A percentile compares a stretch with the other conserved stretches of the same genome.
phyloP scores from a whole-genome alignment of 352 stramenopile species.

The Phytophthora quininea region DNA sequence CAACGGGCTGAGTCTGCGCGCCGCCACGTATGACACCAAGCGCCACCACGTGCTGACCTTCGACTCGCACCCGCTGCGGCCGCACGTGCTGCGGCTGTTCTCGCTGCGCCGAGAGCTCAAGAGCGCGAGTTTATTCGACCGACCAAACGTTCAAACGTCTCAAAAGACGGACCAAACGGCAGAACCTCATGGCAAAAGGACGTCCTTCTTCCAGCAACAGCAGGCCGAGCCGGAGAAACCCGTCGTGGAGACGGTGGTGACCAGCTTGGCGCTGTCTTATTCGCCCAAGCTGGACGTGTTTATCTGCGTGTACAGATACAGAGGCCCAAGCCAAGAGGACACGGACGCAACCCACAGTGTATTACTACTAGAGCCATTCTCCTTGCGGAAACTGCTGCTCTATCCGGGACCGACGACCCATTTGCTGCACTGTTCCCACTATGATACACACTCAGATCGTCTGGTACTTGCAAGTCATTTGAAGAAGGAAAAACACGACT shows the following conservation, averaged over 20 bases:
- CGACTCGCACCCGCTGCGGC: slow-evolving; percentile 45
- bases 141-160: slow-evolving; percentile 6
- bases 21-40: slow-evolving; percentile 61
- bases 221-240: slow-evolving; percentile 11
- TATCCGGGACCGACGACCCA: slow-evolving; percentile 54
- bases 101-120: slow-evolving; percentile 78
- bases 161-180: neutral
- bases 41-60: slow-evolving; percentile 79
- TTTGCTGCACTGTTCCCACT: slow-evolving; percentile 46
- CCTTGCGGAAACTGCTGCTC: slow-evolving; percentile 58
- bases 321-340: neutral
- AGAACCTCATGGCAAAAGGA: slow-evolving; percentile 1
- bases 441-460: slow-evolving; percentile 42
- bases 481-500: neutral
- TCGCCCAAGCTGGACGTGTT: slow-evolving; percentile 56
- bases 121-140: slow-evolving; percentile 52
- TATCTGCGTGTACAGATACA: slow-evolving; percentile 53
- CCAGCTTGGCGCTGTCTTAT: slow-evolving; percentile 47
- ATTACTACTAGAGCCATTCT: slow-evolving; percentile 66
- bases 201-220: slow-evolving; percentile 27
- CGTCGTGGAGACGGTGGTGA: slow-evolving; percentile 13
- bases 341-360: slow-evolving; percentile 45
- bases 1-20: slow-evolving; percentile 57
- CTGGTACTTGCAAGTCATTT: slow-evolving; percentile 51
- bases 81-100: slow-evolving; percentile 70